These are phyloP conservation scores for Dothideomycetidae sp. DNA, from an alignment of 2,329 filamentous ascomycete genomes.

Conservation along the genomic window DNA sequence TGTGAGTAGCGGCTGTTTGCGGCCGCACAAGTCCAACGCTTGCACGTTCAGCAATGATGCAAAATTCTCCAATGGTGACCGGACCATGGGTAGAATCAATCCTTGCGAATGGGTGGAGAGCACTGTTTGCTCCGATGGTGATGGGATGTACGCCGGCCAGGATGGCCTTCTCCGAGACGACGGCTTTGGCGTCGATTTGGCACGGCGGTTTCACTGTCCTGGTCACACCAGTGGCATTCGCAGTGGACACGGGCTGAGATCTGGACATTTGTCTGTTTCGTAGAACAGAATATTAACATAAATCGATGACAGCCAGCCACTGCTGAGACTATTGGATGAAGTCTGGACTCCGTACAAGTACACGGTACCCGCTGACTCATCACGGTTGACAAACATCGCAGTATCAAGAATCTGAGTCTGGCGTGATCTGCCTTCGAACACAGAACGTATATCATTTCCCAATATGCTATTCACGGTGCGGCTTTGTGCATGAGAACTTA, in stretches of 20 bases:
- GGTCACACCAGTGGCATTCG: background rate
- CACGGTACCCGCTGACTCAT: no score
- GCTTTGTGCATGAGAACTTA: no score
- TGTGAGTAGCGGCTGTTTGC: constrained; percentile 16
- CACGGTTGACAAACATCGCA: no score
- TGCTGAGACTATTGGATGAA: no score
- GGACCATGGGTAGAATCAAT: constrained; percentile 29
- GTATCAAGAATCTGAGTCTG: no score
- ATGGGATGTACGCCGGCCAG: constrained; percentile 62
- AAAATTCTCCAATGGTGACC: constrained; percentile 35
- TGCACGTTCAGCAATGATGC: constrained; percentile 60
- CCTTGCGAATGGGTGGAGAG: constrained; percentile 71
- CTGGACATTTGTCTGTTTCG: no score
- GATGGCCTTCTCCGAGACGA: constrained; percentile 34
- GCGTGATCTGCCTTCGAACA: no score
- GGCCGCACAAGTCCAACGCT: constrained; percentile 21
- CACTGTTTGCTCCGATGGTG: constrained; percentile 58
- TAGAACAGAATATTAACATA: no score
- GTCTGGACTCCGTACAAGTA: no score
- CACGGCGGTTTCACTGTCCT: constrained; percentile 23
- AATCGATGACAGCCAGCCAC: no score
- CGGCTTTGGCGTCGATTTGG: constrained; percentile 32
- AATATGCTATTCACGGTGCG: no score
- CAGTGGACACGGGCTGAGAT: background rate
- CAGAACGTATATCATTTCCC: no score